Evolutionary conservation across 441 rosid genomes (phyloP).

Genomic region (Kokia cookei): DNA sequence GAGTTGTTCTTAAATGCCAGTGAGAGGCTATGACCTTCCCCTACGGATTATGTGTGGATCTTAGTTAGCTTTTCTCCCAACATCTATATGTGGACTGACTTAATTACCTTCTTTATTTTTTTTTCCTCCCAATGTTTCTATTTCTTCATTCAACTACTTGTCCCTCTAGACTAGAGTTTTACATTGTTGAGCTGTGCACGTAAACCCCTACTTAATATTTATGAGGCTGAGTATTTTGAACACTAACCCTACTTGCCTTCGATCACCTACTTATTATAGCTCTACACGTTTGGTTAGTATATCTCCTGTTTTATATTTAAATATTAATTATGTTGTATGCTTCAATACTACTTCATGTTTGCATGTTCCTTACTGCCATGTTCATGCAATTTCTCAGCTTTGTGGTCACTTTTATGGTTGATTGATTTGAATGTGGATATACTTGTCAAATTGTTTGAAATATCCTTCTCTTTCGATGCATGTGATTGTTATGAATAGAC

Average conservation of each 20-base stretch:
- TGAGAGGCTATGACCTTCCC: background rate
- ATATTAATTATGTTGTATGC: no score
- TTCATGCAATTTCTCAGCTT: background rate
- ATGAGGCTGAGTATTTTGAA: background rate
- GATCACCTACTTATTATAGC: background rate
- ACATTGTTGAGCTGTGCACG: background rate
- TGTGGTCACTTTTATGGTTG: background rate
- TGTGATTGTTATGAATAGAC: no score
- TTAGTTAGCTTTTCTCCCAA: background rate
- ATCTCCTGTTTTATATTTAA: no score
- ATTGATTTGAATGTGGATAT: background rate
- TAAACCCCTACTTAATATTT: background rate
- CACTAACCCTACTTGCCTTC: background rate
- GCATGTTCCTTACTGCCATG: background rate
- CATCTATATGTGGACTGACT: background rate
- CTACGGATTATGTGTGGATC: background rate
- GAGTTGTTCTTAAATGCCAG: background rate
- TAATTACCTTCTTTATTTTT: background rate
- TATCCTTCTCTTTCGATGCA: no score
- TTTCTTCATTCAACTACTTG: background rate
- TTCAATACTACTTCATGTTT: no score
- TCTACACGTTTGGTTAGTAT: no score
- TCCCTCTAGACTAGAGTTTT: background rate
- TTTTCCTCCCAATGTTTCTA: background rate
- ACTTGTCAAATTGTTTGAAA: background rate